Percentiles rank a stretch among this genome's conserved stretches.
phyloP scores from a whole-genome alignment of 129 eudicot genomes.

The Centaurea solstitialis region DNA sequence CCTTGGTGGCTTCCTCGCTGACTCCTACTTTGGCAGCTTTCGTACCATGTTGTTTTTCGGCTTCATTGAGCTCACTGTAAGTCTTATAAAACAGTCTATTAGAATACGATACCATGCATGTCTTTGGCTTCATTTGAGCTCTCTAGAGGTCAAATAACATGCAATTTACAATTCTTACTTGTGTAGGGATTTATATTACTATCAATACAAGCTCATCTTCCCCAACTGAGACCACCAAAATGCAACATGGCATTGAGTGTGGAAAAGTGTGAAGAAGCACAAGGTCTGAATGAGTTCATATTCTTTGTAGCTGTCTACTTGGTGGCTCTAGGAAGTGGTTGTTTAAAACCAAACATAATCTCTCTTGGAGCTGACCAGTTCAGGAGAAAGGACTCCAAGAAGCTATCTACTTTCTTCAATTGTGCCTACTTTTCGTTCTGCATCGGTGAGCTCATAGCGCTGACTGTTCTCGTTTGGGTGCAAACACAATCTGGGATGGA shows the following conservation, averaged over 20 bases:
- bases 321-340: conserved; percentile 96
- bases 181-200: conserved; percentile 81
- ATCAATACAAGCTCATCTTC: conserved; percentile 86
- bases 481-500: conserved; percentile 89
- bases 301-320: conserved; percentile 76
- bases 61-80: conserved; percentile 69
- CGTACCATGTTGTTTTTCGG: conserved; percentile 79
- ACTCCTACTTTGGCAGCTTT: conserved; percentile 80
- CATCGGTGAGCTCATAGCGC: conserved; percentile 74
- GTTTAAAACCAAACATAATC: conserved; percentile 91
- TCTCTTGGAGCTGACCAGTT: conserved; percentile 84
- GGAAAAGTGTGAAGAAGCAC: conserved; percentile 58
- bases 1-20: conserved; percentile 79
- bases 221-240: conserved; percentile 70
- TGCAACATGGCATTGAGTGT: conserved; percentile 50
- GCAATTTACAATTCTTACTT: background rate
- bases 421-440: conserved; percentile 83
- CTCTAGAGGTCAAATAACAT: too few species aligned
- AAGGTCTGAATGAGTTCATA: conserved; percentile 59
- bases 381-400: conserved; percentile 48
- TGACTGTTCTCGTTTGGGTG: conserved; percentile 78
- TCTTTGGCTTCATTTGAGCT: too few species aligned
- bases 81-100: conserved; percentile 6
- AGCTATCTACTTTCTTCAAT: conserved; percentile 75
- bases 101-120: too few species aligned